Evolutionary conservation across 2,329 filamentous ascomycete species (phyloP), one percentile per base, ranked within the genome.

Genomic region (Lanzia echinophila): DNA sequence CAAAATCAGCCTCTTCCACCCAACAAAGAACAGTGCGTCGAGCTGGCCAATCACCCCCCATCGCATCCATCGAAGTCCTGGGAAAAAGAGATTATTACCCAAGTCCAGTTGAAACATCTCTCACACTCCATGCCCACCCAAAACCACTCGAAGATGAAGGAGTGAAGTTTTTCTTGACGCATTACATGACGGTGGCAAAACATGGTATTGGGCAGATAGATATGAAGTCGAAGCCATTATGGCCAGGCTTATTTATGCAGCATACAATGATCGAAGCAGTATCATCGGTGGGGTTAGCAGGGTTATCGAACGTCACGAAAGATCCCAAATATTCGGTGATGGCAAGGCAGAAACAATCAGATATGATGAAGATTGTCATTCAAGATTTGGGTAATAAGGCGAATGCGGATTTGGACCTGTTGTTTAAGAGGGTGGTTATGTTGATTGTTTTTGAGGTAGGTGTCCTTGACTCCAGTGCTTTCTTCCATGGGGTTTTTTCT

Each of bases 381-480:
- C 63, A 67, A 19, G 73, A 75, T 1, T 68, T 81, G 15, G 65
- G 68, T 24, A 67, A 76, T 53, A 70, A 73, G 0, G 57, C 57
- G 12, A 72, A 74, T 56, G 72, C 73, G 3, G 65, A 74, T 56
- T 74, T 77, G 54, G 76, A 79, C 58, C 74, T 70, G 43, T 78
- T 75, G 1, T 77, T 81, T 71, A 73, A 80, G 11, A 72, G 74
- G 1, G 72, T 79, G 10, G 69, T 81, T 46, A 73, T 80, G 32
- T 69, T 81, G 7, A 74, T 75, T 44, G 73, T 76, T 5, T 81
- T 77, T 58, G 77, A 81, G 63, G 63, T 64, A 50, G 58, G 56
- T 38, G 8, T 42, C 2, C 13, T 12, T 22, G 7, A 32, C 22
- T 28, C 20, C 17, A 32, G 28, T 31, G 43, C n/a, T 32, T 44